Percentiles rank a stretch among this genome's conserved stretches.
Conservation (phyloP, 208 protist genomes). For the Leishmania aethiopica region DNA sequence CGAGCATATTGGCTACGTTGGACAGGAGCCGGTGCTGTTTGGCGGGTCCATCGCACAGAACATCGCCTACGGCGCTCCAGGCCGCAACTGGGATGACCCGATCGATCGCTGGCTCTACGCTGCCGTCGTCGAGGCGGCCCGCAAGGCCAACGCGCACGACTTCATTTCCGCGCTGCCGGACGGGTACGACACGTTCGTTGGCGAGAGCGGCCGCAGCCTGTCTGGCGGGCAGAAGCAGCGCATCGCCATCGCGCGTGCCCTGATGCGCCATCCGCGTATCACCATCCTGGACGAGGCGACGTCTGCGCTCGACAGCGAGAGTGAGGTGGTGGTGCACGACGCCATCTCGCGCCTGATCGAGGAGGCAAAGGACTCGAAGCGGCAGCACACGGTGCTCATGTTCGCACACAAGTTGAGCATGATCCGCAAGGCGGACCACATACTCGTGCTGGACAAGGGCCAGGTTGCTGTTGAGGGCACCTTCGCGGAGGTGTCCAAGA, state of each 20-base stretch:
- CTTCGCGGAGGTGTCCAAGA: conserved; percentile 65
- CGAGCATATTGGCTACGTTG: conserved; percentile 78
- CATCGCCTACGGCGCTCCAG: conserved; percentile 80
- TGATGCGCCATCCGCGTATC: conserved; percentile 86
- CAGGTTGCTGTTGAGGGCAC: conserved; percentile 68
- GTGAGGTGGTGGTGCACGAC: conserved; percentile 89
- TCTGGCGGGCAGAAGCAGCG: conserved; percentile 95
- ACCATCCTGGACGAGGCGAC: conserved; percentile 95
- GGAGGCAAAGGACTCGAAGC: conserved; percentile 47
- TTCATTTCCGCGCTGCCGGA: conserved; percentile 88
- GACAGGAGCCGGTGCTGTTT: conserved; percentile 89
- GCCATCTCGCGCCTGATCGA: conserved; percentile 80
- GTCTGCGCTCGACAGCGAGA: conserved; percentile 88
- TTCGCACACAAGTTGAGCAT: conserved; percentile 91
- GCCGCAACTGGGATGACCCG: conserved; percentile 77
- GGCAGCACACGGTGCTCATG: conserved; percentile 79
- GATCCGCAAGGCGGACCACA: conserved; percentile 87
- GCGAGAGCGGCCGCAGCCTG: conserved; percentile 86
- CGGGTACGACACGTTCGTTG: conserved; percentile 91
- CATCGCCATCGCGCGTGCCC: conserved; percentile 92
- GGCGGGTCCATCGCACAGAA: conserved; percentile 88
- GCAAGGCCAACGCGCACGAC: conserved; percentile 87
- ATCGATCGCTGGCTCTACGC: conserved; percentile 79
- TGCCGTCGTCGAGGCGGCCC: conserved; percentile 65
- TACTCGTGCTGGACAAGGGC: conserved; percentile 88